phyloP scores from a whole-genome alignment of 441 rosid genomes.

The Populus tomentosa region DNA sequence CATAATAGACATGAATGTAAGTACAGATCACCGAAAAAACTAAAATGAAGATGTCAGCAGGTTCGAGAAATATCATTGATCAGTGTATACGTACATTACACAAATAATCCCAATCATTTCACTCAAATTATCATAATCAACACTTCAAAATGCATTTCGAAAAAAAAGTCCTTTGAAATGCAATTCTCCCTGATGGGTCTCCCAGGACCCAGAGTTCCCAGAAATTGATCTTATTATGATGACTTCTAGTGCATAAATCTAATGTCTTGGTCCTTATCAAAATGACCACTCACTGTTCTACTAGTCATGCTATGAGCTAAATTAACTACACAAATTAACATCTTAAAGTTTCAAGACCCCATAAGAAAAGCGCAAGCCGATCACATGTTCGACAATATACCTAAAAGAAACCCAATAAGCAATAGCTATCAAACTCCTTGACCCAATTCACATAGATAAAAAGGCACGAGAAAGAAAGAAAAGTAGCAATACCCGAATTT shows the following conservation, averaged over 20 bases:
- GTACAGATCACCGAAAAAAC: neutral
- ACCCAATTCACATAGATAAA: neutral
- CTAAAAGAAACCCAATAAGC: constrained; percentile 12
- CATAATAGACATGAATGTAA: constrained; percentile 24
- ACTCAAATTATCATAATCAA: neutral
- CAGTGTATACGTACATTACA: neutral
- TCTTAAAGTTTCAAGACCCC: neutral
- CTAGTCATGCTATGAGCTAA: neutral
- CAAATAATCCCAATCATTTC: neutral
- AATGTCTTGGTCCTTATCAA: neutral
- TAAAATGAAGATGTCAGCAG: neutral
- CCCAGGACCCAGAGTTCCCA: neutral
- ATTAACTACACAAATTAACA: neutral
- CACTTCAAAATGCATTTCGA: neutral
- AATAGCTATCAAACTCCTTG: neutral
- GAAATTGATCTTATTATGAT: neutral
- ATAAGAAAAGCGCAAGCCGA: neutral
- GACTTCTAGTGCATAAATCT: neutral
- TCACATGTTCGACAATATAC: constrained; percentile 28
- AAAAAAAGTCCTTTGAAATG: neutral
- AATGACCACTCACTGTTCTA: neutral
- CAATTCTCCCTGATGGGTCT: neutral
- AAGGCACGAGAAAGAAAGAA: neutral
- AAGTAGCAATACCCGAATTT: constrained; percentile 55
- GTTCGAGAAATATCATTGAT: neutral